phyloP scores from a whole-genome alignment of 495 filamentous ascomycete genomes.

The Hypoxylon perforatum region DNA sequence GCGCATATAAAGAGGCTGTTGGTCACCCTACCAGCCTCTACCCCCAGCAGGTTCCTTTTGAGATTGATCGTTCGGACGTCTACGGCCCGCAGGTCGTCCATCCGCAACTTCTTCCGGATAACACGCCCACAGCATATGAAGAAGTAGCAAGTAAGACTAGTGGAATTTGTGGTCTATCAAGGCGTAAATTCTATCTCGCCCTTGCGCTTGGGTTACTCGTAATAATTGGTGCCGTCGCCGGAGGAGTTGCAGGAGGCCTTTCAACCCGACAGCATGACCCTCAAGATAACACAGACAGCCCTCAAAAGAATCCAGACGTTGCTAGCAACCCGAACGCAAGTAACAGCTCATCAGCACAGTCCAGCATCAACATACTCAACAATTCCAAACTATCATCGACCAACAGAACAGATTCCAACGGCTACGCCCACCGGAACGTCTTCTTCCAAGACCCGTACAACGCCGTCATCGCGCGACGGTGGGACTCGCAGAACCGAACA shows the following conservation, averaged over 20 bases:
- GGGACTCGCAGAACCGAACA: slow-evolving; percentile 24
- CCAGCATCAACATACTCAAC: slow-evolving; percentile 17
- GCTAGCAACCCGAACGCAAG: not conserved
- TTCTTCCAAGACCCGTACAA: slow-evolving; percentile 33
- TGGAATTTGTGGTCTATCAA: slow-evolving; percentile 18
- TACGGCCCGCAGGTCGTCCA: slow-evolving; percentile 19
- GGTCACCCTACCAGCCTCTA: not conserved
- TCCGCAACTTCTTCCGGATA: not conserved
- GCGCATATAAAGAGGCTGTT: slow-evolving; percentile 14
- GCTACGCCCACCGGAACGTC: slow-evolving; percentile 15
- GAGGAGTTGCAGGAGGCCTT: slow-evolving; percentile 23
- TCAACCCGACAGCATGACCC: not conserved
- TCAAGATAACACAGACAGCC: too few species aligned
- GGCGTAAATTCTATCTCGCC: slow-evolving; percentile 9
- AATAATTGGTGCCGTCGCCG: slow-evolving; percentile 23
- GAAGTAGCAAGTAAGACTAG: not conserved
- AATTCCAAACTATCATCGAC: slow-evolving; percentile 23
- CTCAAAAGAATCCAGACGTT: not conserved
- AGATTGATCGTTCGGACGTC: not conserved
- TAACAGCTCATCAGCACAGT: not conserved
- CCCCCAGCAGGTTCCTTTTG: slow-evolving; percentile 14
- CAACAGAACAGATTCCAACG: slow-evolving; percentile 23
- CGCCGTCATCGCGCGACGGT: slow-evolving; percentile 18
- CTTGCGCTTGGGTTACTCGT: slow-evolving; percentile 3
- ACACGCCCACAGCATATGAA: not conserved